Evolutionary conservation across 306 rosid species (phyloP), one percentile per base, ranked within the genome.

Genomic region (Calophaca sinica): DNA sequence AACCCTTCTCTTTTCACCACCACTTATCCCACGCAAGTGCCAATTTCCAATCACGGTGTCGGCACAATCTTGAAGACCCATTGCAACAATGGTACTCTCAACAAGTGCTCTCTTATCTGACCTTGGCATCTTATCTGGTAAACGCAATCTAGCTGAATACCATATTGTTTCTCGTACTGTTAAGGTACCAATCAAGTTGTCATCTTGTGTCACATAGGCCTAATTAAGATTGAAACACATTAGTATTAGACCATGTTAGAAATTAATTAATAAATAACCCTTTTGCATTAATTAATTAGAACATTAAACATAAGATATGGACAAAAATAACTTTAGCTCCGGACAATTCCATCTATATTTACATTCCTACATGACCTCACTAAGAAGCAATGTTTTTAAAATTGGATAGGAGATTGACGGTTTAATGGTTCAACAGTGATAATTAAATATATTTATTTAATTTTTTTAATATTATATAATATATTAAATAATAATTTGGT

Each of bases 141-240:
- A 78, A 48, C 98, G 77, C 29, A 96, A 76, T 0, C 87, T 41
- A 5, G 98, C 99, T 2, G 99, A 96, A 12, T 90, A 96, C n/a
- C 93, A 80, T 2, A 96, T 92, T 2, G 98, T 96, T 61, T 96
- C 99, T 42, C 97, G 20, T 0, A 96, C 99, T 0, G 99, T 92
- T 32, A 96, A 31, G 28, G 99, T 96, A 1, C 99, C 99, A 5
- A 96, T 96, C 50, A 96, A 77, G 85, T 88, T 96, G 82, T 96
- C 99, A 77, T 96, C 99, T 90, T 96, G 99, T 14, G 97, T 96
- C 82, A 96, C 98, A 82, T 96, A 96, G 0, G 99, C 99, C 99
- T 96, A 3, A 12, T 55, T 48, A 48, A 11, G n/a, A n/a, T 50
- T 4, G 3, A 55, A 45, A 2, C 62, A 54, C 15, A 12, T 48